These are phyloP conservation scores for Leptosphaerulina australis DNA, from an alignment of 2,329 filamentous ascomycete genomes.

Conservation along the genomic window DNA sequence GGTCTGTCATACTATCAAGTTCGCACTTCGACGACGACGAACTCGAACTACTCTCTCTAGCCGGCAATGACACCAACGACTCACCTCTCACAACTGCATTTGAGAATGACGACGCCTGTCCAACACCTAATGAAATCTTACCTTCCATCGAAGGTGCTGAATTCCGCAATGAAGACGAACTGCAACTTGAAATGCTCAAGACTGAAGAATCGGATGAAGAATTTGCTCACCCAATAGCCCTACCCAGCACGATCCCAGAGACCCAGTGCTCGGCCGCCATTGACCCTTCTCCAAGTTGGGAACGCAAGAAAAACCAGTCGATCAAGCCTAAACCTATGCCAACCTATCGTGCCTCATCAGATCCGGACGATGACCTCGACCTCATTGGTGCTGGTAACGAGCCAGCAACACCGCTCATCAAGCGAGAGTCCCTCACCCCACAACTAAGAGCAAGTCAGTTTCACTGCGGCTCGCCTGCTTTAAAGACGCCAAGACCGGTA, in stretches of 20 bases:
- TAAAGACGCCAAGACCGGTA: constrained; percentile 22
- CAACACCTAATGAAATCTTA: constrained; percentile 26
- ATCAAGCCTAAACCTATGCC: neutral
- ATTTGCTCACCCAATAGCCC: neutral
- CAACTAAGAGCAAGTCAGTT: constrained; percentile 18
- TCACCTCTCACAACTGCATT: constrained; percentile 1
- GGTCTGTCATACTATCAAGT: constrained; percentile 21
- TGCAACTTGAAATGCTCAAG: constrained; percentile 21
- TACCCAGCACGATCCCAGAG: constrained; percentile 15
- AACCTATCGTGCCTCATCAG: constrained; percentile 13
- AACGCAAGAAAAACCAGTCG: neutral
- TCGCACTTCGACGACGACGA: constrained; percentile 38
- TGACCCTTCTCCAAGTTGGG: neutral
- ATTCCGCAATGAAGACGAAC: constrained; percentile 22
- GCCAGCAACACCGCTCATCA: constrained; percentile 21
- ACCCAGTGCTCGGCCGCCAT: constrained; percentile 2
- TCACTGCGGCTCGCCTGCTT: constrained; percentile 18
- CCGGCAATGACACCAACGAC: constrained; percentile 22
- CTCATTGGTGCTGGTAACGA: constrained; percentile 7
- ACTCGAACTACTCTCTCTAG: constrained; percentile 35
- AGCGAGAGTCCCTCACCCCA: constrained; percentile 31
- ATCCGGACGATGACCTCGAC: constrained; percentile 15
- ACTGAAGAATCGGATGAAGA: constrained; percentile 1
- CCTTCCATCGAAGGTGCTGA: constrained; percentile 32
- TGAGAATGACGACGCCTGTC: constrained; percentile 13